Conservation (phyloP, 371 early-diverging fungal genomes). For the Rhizopus microsporus region DNA sequence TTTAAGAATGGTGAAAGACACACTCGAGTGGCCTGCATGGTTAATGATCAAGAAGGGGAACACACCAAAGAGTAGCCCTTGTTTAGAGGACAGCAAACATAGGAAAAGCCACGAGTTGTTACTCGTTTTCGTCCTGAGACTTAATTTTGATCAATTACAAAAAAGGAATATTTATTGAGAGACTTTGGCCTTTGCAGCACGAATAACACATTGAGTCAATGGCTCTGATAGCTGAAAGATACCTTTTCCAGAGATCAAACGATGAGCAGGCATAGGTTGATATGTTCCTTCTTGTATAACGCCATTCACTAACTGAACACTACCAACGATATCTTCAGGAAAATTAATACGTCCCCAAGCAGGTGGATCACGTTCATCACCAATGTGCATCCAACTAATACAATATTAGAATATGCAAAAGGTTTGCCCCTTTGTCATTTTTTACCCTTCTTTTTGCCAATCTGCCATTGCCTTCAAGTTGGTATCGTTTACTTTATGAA, state of each 20-base stretch:
- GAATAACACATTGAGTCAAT: conserved; percentile 29
- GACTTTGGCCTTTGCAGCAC: conserved; percentile 25
- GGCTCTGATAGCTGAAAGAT: conserved; percentile 68
- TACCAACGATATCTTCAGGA: conserved; percentile 85
- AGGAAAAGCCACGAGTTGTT: too few relatives aligned
- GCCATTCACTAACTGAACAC: conserved; percentile 60
- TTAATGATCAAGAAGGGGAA: neutral
- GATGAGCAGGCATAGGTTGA: conserved; percentile 80
- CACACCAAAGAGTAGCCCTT: too few relatives aligned
- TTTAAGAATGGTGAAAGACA: neutral
- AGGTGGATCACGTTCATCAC: conserved; percentile 65
- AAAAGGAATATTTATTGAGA: neutral
- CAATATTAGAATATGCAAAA: neutral
- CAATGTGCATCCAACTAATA: conserved; percentile 53
- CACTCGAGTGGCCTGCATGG: conserved; percentile 19
- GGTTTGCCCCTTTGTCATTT: neutral
- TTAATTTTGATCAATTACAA: too few relatives aligned
- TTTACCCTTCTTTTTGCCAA: conserved; percentile 59
- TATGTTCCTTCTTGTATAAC: conserved; percentile 57
- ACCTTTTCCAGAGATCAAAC: conserved; percentile 70
- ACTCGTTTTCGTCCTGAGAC: too few relatives aligned
- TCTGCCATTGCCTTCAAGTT: conserved; percentile 51
- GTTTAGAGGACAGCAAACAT: too few relatives aligned
- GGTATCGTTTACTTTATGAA: conserved; percentile 41
- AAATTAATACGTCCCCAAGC: conserved; percentile 74